Conservation (phyloP, 73 alveolate species). For the Breviolum minutum region DNA sequence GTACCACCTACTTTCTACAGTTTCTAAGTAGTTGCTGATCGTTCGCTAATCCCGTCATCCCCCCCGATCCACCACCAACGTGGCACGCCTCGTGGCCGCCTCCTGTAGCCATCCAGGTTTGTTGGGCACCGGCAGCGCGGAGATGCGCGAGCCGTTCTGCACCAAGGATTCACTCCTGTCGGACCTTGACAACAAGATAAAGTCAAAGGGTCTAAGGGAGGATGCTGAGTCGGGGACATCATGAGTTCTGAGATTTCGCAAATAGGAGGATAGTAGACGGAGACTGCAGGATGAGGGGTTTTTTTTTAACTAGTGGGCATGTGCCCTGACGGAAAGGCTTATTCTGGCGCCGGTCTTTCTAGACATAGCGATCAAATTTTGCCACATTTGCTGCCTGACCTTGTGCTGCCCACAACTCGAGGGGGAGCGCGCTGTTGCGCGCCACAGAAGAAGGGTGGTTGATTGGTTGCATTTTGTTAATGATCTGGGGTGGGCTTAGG, state of each 20-base stretch:
- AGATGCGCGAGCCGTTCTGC: neutral
- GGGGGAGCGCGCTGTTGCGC: too few species aligned
- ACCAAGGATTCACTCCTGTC: neutral
- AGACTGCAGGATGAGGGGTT: neutral
- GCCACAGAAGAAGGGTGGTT: too few species aligned
- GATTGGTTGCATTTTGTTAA: too few species aligned
- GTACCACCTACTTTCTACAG: neutral
- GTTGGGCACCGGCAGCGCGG: neutral
- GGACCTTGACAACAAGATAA: neutral
- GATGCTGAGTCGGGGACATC: too few species aligned
- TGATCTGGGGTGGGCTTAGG: too few species aligned
- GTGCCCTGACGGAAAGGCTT: too few species aligned
- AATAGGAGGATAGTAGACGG: neutral
- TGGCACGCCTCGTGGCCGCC: slow-evolving; percentile 15
- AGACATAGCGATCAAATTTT: too few species aligned
- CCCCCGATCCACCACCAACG: neutral
- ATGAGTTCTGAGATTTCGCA: neutral
- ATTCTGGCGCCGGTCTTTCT: too few species aligned
- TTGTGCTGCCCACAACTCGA: too few species aligned
- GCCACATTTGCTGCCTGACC: too few species aligned
- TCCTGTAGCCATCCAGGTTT: slow-evolving; percentile 12
- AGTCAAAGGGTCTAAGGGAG: neutral
- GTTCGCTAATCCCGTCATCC: neutral
- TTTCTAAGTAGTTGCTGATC: neutral
- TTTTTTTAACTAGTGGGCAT: too few species aligned